These are phyloP conservation scores for Quercus ilex DNA, from an alignment of 306 rosid genomes.

Conservation along the genomic window DNA sequence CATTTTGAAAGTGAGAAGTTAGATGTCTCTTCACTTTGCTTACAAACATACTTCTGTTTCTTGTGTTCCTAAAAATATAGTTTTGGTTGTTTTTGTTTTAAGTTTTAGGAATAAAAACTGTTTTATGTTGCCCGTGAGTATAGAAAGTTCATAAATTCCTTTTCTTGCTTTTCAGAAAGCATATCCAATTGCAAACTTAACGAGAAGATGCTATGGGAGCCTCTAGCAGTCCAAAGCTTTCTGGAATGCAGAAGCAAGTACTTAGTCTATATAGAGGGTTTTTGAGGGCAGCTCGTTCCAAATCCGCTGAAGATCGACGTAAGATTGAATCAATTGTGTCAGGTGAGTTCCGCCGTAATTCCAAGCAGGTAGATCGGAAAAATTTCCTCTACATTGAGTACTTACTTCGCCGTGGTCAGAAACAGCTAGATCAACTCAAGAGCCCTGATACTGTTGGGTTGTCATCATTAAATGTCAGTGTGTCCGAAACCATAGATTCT, in stretches of 20 bases:
- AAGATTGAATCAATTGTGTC: conserved; percentile 59
- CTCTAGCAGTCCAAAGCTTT: conserved; percentile 49
- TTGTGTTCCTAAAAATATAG: background rate
- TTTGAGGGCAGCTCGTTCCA: conserved; percentile 70
- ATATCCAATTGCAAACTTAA: background rate
- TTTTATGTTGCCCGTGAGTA: background rate
- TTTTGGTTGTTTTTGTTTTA: background rate
- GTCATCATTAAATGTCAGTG: conserved; percentile 42
- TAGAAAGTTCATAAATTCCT: background rate
- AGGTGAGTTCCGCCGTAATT: conserved; percentile 58
- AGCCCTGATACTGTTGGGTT: conserved; percentile 58
- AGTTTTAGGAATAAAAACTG: background rate
- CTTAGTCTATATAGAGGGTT: conserved; percentile 74
- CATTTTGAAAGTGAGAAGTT: background rate
- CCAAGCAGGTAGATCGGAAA: conserved; percentile 62
- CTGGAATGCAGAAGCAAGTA: conserved; percentile 90
- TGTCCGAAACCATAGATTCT: conserved; percentile 3
- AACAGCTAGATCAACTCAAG: conserved; percentile 81
- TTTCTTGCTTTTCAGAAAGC: background rate
- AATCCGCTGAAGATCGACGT: conserved; percentile 51
- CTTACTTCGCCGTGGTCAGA: conserved; percentile 57
- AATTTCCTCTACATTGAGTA: conserved; percentile 78
- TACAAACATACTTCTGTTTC: background rate
- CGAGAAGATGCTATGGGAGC: conserved; percentile 42
- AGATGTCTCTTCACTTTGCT: background rate